A percentile compares a stretch with the other conserved stretches of the same genome.
Conservation (phyloP, 805 yeast species). For the Kurtzmaniella cleridarum region DNA sequence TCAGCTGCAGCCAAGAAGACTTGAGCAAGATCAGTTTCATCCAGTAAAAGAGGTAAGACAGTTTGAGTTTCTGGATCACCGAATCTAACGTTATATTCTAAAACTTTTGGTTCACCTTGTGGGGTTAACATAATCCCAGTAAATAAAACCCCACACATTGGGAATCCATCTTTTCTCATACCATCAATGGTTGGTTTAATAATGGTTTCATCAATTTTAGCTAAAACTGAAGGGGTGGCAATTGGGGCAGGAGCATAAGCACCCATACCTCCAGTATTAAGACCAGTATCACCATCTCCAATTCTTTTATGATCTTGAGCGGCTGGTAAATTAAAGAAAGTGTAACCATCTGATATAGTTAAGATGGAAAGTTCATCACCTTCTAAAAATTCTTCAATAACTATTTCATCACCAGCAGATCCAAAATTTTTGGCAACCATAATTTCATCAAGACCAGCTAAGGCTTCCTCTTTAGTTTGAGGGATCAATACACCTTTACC, state of each 20-base stretch:
- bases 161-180: slow-evolving; percentile 91
- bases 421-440: slow-evolving; percentile 92
- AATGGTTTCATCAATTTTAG: slow-evolving; percentile 65
- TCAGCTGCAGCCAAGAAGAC: slow-evolving; percentile 91
- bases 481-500: slow-evolving; percentile 99
- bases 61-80: slow-evolving; percentile 99
- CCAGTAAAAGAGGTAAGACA: slow-evolving; percentile 77
- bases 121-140: slow-evolving; percentile 90
- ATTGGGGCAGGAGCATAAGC: slow-evolving; percentile 98
- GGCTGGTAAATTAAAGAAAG: slow-evolving; percentile 85
- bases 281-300: slow-evolving; percentile 89
- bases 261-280: slow-evolving; percentile 99
- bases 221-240: slow-evolving; percentile 71
- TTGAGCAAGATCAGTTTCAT: slow-evolving; percentile 88
- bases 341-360: slow-evolving; percentile 90
- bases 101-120: slow-evolving; percentile 80
- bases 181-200: slow-evolving; percentile 92
- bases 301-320: slow-evolving; percentile 98
- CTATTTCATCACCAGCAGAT: slow-evolving; percentile 86
- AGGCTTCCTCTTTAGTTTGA: slow-evolving; percentile 74
- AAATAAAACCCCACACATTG: slow-evolving; percentile 92
- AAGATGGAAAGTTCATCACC: slow-evolving; percentile 96
- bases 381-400: slow-evolving; percentile 90
- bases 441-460: slow-evolving; percentile 73
- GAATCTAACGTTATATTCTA: slow-evolving; percentile 95